Evolutionary conservation across 768 basidiomycete species (phyloP).

Genomic region (Tricholoma terreum): DNA sequence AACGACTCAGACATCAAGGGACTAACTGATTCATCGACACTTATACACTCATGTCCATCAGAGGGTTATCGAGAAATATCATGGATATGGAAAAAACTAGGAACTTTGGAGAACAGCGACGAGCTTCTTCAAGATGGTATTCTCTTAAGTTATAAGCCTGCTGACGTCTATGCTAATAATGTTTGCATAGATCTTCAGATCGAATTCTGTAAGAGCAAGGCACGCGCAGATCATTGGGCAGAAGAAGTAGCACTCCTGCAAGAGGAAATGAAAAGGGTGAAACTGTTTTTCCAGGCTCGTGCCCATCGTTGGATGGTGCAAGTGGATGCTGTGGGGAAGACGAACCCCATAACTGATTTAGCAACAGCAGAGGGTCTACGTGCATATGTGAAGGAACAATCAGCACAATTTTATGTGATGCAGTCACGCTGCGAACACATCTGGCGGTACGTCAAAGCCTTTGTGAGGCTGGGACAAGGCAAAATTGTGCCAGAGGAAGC

Average conservation of each 20-base stretch:
- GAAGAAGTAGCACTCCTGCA: neutral
- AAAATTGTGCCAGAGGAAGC: too few relatives aligned
- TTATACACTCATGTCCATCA: too few relatives aligned
- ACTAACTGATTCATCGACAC: neutral
- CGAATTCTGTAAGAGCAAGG: constrained; percentile 2
- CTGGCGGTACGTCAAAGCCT: neutral
- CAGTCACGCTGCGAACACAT: neutral
- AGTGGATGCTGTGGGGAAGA: neutral
- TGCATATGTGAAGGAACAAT: neutral
- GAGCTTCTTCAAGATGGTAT: neutral
- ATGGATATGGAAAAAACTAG: neutral
- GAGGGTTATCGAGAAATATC: neutral
- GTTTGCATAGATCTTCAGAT: neutral
- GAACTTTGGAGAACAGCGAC: neutral
- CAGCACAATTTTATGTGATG: neutral
- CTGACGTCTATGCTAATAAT: neutral
- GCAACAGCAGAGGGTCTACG: neutral
- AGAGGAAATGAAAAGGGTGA: constrained; percentile 4
- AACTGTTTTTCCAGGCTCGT: neutral
- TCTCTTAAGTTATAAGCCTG: neutral
- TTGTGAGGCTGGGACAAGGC: too few relatives aligned
- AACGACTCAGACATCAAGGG: neutral
- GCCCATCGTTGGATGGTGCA: neutral
- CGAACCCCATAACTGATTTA: neutral
- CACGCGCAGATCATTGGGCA: too few relatives aligned